Conservation (phyloP, 495 filamentous ascomycete species). For the Neurospora cerealis region DNA sequence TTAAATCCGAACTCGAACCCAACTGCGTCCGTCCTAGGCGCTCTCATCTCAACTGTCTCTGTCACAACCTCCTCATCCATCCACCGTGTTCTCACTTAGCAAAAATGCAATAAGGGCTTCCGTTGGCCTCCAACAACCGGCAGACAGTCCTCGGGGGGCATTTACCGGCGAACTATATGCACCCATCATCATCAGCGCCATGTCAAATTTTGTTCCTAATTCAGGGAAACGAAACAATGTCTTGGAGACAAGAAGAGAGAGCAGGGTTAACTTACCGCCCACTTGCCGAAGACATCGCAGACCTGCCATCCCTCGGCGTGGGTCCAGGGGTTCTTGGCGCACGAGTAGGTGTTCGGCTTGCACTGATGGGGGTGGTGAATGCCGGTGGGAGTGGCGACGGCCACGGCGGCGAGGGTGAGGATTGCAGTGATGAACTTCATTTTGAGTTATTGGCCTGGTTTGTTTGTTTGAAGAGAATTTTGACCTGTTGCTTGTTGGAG, state of each 20-base stretch:
- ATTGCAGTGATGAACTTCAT: slow-evolving; percentile 16
- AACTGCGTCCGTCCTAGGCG: neutral
- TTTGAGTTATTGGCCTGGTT: neutral
- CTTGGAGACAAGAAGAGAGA: neutral
- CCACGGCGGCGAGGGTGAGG: slow-evolving; percentile 12
- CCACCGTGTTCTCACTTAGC: neutral
- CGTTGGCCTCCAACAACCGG: slow-evolving; percentile 14
- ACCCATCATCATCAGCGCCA: neutral
- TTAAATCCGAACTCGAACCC: neutral
- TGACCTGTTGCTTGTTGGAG: neutral
- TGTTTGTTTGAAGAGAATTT: neutral
- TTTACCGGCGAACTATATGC: slow-evolving; percentile 10
- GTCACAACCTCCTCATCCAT: neutral
- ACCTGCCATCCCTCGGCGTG: slow-evolving; percentile 17
- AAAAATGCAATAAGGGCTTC: slow-evolving; percentile 21
- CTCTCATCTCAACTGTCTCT: neutral
- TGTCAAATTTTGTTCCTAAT: neutral
- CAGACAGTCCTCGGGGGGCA: slow-evolving; percentile 13
- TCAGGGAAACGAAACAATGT: neutral
- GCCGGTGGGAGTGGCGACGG: slow-evolving; percentile 7
- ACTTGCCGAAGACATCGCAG: slow-evolving; percentile 10
- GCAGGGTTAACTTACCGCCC: slow-evolving; percentile 14
- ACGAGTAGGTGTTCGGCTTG: slow-evolving; percentile 18
- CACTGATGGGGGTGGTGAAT: neutral
- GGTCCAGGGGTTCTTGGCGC: slow-evolving; percentile 7